phyloP scores from a whole-genome alignment of 2,329 filamentous ascomycete species.

The Epichloe glyceriae region DNA sequence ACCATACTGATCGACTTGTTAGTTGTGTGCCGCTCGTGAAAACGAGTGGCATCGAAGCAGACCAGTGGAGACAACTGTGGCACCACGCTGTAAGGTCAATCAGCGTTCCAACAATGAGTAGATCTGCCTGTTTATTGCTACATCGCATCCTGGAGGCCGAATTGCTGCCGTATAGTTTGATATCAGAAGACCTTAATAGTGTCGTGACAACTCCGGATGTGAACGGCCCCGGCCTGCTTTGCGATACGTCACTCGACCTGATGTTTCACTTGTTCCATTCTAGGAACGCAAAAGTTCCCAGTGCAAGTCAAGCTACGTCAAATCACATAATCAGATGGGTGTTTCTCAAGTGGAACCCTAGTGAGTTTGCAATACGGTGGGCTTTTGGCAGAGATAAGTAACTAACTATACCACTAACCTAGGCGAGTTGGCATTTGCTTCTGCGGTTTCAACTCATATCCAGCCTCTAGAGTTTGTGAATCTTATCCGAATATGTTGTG shows the following conservation, averaged over 20 bases:
- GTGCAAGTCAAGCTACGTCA: constrained; percentile 51
- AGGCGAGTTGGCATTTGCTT: constrained; percentile 57
- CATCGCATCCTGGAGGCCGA: constrained; percentile 51
- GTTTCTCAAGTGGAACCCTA: constrained; percentile 68
- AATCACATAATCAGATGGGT: constrained; percentile 72
- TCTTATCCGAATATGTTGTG: constrained; percentile 58
- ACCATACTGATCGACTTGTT: constrained; percentile 10
- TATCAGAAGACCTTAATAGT: constrained; percentile 57
- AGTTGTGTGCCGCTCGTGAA: constrained; percentile 19
- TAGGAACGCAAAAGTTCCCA: constrained; percentile 54
- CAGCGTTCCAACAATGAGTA: constrained; percentile 56
- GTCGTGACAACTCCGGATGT: constrained; percentile 68
- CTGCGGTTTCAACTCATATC: constrained; percentile 49
- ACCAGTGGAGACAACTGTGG: constrained; percentile 62
- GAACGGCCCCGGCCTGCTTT: constrained; percentile 64
- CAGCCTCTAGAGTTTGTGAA: constrained; percentile 53
- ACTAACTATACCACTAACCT: not conserved
- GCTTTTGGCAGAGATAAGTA: not conserved
- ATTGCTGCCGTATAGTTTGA: constrained; percentile 52
- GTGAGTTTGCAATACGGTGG: constrained; percentile 33
- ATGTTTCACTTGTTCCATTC: constrained; percentile 57
- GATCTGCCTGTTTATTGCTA: constrained; percentile 65
- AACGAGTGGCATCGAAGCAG: constrained; percentile 21
- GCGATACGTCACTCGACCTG: constrained; percentile 65
- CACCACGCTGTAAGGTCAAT: constrained; percentile 59